Conservation (phyloP, 2,329 filamentous ascomycete genomes). For the Gaeumannomyces tritici region DNA sequence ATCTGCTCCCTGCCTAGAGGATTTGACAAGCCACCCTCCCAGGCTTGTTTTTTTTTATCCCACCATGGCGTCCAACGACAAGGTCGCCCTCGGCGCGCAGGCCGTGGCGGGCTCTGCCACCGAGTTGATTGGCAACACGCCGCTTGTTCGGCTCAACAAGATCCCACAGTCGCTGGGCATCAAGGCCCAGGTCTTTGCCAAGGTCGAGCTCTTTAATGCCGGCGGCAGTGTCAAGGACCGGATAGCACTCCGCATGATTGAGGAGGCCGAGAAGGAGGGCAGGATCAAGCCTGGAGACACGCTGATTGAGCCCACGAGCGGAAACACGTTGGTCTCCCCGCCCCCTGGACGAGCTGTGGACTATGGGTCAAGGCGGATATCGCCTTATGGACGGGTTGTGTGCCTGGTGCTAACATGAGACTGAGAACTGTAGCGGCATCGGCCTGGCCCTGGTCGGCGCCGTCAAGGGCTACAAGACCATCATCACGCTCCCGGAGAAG, state of each 20-base stretch:
- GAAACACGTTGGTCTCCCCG: conserved; percentile 62
- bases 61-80: conserved; percentile 1
- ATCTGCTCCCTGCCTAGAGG: neutral
- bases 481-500: conserved; percentile 98
- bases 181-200: conserved; percentile 80
- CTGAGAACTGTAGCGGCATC: conserved; percentile 52
- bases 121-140: conserved; percentile 90
- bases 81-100: neutral
- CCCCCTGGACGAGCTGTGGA: neutral
- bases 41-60: neutral
- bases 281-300: conserved; percentile 96
- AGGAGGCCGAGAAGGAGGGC: conserved; percentile 83
- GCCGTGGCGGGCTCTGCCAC: conserved; percentile 50
- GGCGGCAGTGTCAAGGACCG: conserved; percentile 91
- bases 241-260: conserved; percentile 94
- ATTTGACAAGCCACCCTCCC: neutral
- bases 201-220: conserved; percentile 88
- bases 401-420: neutral
- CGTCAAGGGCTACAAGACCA: conserved; percentile 96
- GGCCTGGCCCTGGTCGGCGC: conserved; percentile 88
- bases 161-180: conserved; percentile 87
- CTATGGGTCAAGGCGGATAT: no score
- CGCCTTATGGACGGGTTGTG: neutral
- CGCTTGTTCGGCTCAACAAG: conserved; percentile 88
- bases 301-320: conserved; percentile 93